Evolutionary conservation across 148 eudicot genomes (phyloP).

Genomic region (Silene uniflora): DNA sequence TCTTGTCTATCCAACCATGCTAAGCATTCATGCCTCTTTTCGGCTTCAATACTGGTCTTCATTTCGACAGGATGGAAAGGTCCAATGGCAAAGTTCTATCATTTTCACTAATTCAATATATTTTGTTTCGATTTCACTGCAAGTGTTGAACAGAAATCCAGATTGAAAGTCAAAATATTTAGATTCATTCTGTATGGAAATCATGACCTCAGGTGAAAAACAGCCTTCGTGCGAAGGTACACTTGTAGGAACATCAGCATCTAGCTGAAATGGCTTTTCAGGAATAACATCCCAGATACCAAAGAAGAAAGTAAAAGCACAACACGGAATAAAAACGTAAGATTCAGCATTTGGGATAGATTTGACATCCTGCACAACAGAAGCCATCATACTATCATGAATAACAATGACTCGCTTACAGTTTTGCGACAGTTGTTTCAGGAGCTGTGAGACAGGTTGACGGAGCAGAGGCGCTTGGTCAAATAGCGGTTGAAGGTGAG

Average conservation of each 20-base stretch:
- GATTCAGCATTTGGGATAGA: slow-evolving; percentile 24
- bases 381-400: slow-evolving; percentile 21
- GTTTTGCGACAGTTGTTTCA: slow-evolving; percentile 18
- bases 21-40: slow-evolving; percentile 17
- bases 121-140: slow-evolving; percentile 31
- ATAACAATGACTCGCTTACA: slow-evolving; percentile 20
- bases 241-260: slow-evolving; percentile 5
- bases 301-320: slow-evolving; percentile 18
- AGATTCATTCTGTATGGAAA: slow-evolving; percentile 7
- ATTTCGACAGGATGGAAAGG: slow-evolving; percentile 25
- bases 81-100: slow-evolving; percentile 23
- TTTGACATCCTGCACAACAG: slow-evolving; percentile 27
- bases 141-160: slow-evolving; percentile 32
- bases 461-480: slow-evolving; percentile 18
- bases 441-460: slow-evolving; percentile 20
- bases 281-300: slow-evolving; percentile 13
- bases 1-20: slow-evolving; percentile 30
- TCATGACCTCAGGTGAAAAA: slow-evolving; percentile 13
- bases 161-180: slow-evolving; percentile 14
- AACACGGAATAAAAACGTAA: slow-evolving; percentile 12
- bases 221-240: slow-evolving; percentile 32
- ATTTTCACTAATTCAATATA: slow-evolving; percentile 25
- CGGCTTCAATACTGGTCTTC: not conserved
- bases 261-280: slow-evolving; percentile 25
- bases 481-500: slow-evolving; percentile 27